Evolutionary conservation across 208 protist genomes (phyloP), one percentile per base, ranked within the genome.

Genomic region (Acanthamoeba divionensis): DNA sequence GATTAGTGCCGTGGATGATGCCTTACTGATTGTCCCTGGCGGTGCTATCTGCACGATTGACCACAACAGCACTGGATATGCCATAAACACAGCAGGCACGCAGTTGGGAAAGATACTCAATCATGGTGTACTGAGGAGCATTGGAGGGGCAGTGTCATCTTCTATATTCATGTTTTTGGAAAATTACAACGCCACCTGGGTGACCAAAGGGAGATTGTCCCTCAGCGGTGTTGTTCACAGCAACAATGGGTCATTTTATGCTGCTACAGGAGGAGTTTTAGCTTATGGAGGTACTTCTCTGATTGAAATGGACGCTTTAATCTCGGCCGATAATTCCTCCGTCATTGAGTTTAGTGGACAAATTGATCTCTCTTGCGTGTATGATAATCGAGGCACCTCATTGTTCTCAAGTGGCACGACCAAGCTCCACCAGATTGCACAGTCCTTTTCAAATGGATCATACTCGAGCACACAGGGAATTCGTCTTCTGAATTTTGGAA

Each of bases 181-280:
- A 24, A 85, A 85, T 41, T 21, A 52, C 75, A 85, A 85, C 75
- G 36, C 44, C 52, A 85, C 75, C 75, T 63, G 24, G 47, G 54
- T 85, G 31, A 47, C 52, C 13, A 24, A 10, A 50, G 75, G 75
- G 9, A 31, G 75, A 10, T 50, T 85, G 21, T 18, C 26, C 7
- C 75, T 85, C 75, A 50, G 7, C n/a, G 75, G 75, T 57, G 75
- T 50, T 9, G 65, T 50, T 57, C 65, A 85, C 75, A 85, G 75
- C 52, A 57, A 36, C 2, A 57, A 31, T 36, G 75, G 75, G 18
- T 24, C 26, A 33, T 85, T 67, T 57, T 15, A 63, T 50, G 75
- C 75, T 3, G n/a, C 44, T 38, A 85, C 47, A 33, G 75, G 75
- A 21, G 75, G 75, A 8, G 65, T 85, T 26, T 36, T 85, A 33